These are phyloP conservation scores for Botryotinia calthae DNA, from an alignment of 2,329 filamentous ascomycete genomes.

Conservation along the genomic window DNA sequence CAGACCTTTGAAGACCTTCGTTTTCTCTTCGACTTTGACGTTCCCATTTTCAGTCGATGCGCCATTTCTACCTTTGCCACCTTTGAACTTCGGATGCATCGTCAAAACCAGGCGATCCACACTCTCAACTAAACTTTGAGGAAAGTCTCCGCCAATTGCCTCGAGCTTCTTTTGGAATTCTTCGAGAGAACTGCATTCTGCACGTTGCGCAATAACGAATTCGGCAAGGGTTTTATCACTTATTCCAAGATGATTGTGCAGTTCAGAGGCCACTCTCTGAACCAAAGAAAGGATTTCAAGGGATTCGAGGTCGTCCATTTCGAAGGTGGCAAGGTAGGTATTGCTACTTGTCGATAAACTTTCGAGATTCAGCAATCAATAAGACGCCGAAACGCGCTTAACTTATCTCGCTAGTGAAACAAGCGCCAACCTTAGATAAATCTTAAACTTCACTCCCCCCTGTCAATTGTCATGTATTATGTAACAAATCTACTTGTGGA, in stretches of 20 bases:
- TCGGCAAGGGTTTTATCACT: constrained; percentile 94
- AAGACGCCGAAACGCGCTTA: constrained; percentile 5
- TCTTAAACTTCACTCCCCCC: not conserved
- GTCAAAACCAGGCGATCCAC: constrained; percentile 84
- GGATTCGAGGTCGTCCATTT: constrained; percentile 68
- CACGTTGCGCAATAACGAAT: constrained; percentile 88
- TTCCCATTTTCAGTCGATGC: constrained; percentile 43
- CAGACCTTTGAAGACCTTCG: constrained; percentile 85
- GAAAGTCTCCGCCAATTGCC: constrained; percentile 73
- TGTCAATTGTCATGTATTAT: not conserved
- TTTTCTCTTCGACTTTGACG: constrained; percentile 63
- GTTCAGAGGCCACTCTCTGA: constrained; percentile 88
- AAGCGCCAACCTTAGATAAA: not conserved
- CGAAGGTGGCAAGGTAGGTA: constrained; percentile 5
- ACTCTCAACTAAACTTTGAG: constrained; percentile 82
- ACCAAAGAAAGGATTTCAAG: constrained; percentile 93
- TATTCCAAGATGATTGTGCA: constrained; percentile 90
- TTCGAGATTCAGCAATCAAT: constrained; percentile 3
- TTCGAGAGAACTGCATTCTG: constrained; percentile 65
- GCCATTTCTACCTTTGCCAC: constrained; percentile 60
- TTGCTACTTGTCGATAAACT: constrained; percentile 10
- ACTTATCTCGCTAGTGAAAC: not conserved
- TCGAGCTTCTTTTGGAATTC: constrained; percentile 77
- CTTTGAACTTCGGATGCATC: constrained; percentile 87
- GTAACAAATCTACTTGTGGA: not conserved